A percentile compares a stretch with the other conserved stretches of the same genome.
These are phyloP conservation scores for Pichia deserticola DNA, from an alignment of 805 yeast genomes.

Conservation along the genomic window DNA sequence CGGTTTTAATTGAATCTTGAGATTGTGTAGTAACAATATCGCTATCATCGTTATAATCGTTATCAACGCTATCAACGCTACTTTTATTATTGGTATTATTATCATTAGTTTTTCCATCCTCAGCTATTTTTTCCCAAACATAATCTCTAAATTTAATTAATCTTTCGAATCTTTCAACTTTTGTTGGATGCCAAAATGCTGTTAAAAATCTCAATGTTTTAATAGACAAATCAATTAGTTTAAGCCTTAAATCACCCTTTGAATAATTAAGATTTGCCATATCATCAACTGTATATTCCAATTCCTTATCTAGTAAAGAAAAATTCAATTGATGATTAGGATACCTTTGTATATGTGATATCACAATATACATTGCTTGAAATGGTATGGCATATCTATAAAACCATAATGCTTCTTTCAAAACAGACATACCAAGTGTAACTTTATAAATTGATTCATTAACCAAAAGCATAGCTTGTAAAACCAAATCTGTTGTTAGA, in stretches of 20 bases:
- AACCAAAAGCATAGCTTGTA: slow-evolving; percentile 17
- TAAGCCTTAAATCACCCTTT: slow-evolving; percentile 12
- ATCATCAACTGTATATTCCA: slow-evolving; percentile 11
- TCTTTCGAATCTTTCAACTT: slow-evolving; percentile 13
- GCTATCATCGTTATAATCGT: too few species aligned
- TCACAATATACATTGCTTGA: slow-evolving; percentile 19
- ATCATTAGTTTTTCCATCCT: too few species aligned
- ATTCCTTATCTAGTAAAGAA: slow-evolving; percentile 3
- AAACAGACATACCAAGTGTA: slow-evolving; percentile 10
- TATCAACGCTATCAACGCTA: too few species aligned
- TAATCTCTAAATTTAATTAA: slow-evolving; percentile 11
- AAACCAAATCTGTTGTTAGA: slow-evolving; percentile 12
- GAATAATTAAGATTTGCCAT: slow-evolving; percentile 9
- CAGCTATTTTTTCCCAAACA: slow-evolving; percentile 4
- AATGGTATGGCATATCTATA: slow-evolving; percentile 19
- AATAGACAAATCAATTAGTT: slow-evolving; percentile 11
- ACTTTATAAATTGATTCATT: slow-evolving; percentile 19
- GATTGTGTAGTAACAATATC: too few species aligned
- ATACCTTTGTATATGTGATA: slow-evolving; percentile 14
- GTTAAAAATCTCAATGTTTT: slow-evolving; percentile 4
- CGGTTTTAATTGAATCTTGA: too few species aligned
- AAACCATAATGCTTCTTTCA: slow-evolving; percentile 14
- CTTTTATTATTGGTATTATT: too few species aligned
- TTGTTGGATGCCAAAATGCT: slow-evolving; percentile 14
- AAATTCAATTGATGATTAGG: slow-evolving; percentile 12